Conservation (phyloP, 164 flowering plant species). For the Cinnamomum chago region DNA sequence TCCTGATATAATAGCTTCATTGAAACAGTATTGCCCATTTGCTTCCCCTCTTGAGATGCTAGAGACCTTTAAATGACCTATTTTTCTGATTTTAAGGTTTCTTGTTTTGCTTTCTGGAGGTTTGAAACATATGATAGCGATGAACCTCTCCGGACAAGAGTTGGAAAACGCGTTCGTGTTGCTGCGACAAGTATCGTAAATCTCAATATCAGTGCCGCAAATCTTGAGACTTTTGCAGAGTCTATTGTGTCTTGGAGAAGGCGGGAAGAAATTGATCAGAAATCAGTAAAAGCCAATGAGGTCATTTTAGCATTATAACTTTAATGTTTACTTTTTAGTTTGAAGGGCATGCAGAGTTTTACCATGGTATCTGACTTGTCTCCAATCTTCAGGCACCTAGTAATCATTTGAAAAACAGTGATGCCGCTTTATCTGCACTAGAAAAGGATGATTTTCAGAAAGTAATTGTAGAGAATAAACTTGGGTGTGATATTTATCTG, state of each 20-base stretch:
- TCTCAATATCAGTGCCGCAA: slow-evolving; percentile 84
- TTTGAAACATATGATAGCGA: slow-evolving; percentile 75
- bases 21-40: too few relatives aligned
- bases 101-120: slow-evolving; percentile 36
- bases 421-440: slow-evolving; percentile 61
- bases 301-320: slow-evolving; percentile 22
- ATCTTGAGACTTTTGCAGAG: slow-evolving; percentile 64
- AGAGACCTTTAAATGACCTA: neutral
- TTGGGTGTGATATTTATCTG: slow-evolving; percentile 84
- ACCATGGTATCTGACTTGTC: slow-evolving; percentile 1
- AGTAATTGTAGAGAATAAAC: slow-evolving; percentile 75
- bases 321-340: neutral
- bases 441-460: slow-evolving; percentile 92
- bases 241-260: slow-evolving; percentile 79
- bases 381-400: slow-evolving; percentile 48
- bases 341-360: neutral
- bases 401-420: slow-evolving; percentile 23
- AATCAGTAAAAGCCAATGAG: slow-evolving; percentile 54
- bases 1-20: too few relatives aligned
- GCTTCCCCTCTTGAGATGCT: neutral
- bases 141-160: slow-evolving; percentile 31
- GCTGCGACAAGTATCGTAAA: slow-evolving; percentile 82
- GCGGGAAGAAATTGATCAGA: slow-evolving; percentile 68
- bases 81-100: neutral
- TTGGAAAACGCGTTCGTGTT: slow-evolving; percentile 73